Evolutionary conservation across 305 asterid species (phyloP), one percentile per base, ranked within the genome.

Genomic region (Fraxinus angustifolia): DNA sequence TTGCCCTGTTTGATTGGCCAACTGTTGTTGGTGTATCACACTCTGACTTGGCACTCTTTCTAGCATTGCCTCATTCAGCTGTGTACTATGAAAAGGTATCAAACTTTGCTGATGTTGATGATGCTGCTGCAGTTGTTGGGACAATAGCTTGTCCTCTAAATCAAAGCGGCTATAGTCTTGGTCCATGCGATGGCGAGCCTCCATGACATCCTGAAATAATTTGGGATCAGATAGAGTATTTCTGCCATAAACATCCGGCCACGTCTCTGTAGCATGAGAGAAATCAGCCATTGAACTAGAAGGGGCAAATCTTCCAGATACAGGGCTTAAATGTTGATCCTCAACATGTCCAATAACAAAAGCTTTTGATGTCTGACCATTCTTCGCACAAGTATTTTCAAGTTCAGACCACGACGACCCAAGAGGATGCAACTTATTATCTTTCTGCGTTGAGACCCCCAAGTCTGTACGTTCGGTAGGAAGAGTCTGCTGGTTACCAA

Each of bases 391-490:
- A 71, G 91, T 85, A 82, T 92, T 93, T 79, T 95, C 98, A 68
- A 95, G 97, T 86, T 95, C 99, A 78, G 99, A 95, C 98, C 97
- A 93, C 81, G 88, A 80, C 88, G 92, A 82, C 78, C 96, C 94
- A 82, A 93, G 87, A 60, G 98, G 96, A 79, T 93, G 95, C 90
- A 89, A 65, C 86, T 87, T 88, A 80, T 82, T 87, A 36, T 89
- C 90, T 70, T 83, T 85, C 78, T 87, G 91, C 81, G 77, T 86
- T 60, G 86, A 75, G 78, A 87, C 28, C 34, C 89, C 90, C 75
- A 86, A 70, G 23, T 87, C 97, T 3, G 80, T 76, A 79, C 72
- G 62, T 77, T 87, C 89, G 14, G 74, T 83, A 83, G 88, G 84
- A 81, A 81, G 84, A 82, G 89, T 70, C 17, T 82, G 81, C 53